phyloP scores from a whole-genome alignment of 352 stramenopile species.

The Salisapilia sapeloensis region DNA sequence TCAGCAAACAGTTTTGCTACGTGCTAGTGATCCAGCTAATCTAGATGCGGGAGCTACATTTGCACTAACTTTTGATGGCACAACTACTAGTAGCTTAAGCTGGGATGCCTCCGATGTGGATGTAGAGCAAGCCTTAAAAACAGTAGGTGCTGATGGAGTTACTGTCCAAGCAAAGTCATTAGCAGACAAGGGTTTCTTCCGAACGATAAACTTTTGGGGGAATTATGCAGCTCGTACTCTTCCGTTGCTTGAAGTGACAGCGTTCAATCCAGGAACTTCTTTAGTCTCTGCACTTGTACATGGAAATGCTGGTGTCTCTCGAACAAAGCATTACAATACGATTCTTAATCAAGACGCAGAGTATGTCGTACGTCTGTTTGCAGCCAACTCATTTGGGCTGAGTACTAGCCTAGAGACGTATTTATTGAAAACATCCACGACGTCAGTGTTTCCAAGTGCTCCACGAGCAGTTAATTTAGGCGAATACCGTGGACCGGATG shows the following conservation, averaged over 20 bases:
- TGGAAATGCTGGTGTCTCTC: slow-evolving; percentile 26
- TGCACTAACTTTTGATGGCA: slow-evolving; percentile 26
- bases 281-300: too few species aligned
- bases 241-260: too few species aligned
- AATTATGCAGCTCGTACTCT: too few species aligned
- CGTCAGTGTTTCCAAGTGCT: slow-evolving; percentile 46
- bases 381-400: slow-evolving; percentile 34
- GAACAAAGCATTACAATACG: slow-evolving; percentile 27
- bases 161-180: too few species aligned
- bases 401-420: slow-evolving; percentile 18
- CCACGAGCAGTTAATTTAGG: slow-evolving; percentile 64
- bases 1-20: slow-evolving; percentile 32
- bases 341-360: slow-evolving; percentile 33
- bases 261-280: too few species aligned
- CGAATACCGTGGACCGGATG: slow-evolving; percentile 56
- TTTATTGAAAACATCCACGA: slow-evolving; percentile 17
- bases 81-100: slow-evolving; percentile 16
- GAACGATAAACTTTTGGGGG: too few species aligned
- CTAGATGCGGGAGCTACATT: slow-evolving; percentile 16
- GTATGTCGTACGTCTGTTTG: slow-evolving; percentile 40
- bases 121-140: too few species aligned
- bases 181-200: too few species aligned
- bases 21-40: slow-evolving; percentile 10
- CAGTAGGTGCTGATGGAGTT: too few species aligned
- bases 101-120: too few species aligned